phyloP scores from a whole-genome alignment of 108 stramenopile genomes.

The Cyclostephanos invisitatus region DNA sequence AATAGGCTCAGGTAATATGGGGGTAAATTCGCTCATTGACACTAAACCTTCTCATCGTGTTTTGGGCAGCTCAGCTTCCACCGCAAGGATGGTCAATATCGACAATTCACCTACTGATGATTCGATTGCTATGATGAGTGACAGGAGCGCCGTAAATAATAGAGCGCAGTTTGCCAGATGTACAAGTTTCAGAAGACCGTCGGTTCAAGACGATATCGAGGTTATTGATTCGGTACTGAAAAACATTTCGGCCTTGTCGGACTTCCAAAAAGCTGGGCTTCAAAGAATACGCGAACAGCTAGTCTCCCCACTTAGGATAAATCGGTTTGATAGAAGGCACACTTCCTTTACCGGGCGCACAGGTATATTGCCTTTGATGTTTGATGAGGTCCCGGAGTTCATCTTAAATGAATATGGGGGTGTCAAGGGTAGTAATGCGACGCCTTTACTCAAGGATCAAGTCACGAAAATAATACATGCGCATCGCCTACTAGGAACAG shows the following conservation, averaged over 20 bases:
- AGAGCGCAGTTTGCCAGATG: background rate
- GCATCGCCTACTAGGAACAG: constrained; percentile 14
- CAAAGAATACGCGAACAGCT: constrained; percentile 19
- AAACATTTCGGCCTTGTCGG: constrained; percentile 1
- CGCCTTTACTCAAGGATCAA: background rate
- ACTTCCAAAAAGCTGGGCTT: constrained; percentile 18
- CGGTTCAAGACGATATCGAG: constrained; percentile 6
- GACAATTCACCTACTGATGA: background rate
- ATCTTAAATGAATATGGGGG: constrained; percentile 30
- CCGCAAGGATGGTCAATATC: background rate
- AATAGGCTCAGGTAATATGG: background rate
- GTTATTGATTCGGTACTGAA: constrained; percentile 26
- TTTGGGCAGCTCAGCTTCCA: background rate
- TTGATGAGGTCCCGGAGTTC: constrained; percentile 23
- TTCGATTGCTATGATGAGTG: background rate
- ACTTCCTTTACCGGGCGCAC: constrained; percentile 5
- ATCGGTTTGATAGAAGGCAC: constrained; percentile 17
- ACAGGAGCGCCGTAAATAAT: background rate
- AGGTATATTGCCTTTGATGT: background rate
- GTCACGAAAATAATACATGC: constrained; percentile 26
- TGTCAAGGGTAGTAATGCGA: background rate
- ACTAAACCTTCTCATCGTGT: background rate
- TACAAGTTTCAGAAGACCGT: background rate
- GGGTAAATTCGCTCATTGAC: background rate
- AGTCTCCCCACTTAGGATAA: constrained; percentile 2